Evolutionary conservation across 1,284 basidiomycete genomes (phyloP).

Genomic region (Blastosporella zonata): DNA sequence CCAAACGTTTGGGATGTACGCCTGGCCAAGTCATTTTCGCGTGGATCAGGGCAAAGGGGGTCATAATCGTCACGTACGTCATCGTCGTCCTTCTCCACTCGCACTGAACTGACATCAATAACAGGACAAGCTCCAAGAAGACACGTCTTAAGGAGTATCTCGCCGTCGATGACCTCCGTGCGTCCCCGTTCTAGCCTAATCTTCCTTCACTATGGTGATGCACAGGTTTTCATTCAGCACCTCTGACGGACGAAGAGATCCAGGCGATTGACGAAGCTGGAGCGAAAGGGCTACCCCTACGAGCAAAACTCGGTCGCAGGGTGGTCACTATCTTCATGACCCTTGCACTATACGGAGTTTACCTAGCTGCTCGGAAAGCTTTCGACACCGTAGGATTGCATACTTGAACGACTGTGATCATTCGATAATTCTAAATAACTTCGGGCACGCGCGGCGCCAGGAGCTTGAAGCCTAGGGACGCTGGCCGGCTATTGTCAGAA

Average conservation of each 20-base stretch:
- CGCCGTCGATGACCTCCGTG: conserved; percentile 57
- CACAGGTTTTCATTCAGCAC: conserved; percentile 23
- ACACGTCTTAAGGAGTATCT: conserved; percentile 67
- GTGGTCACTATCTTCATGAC: no score
- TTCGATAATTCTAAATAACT: no score
- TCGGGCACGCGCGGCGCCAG: no score
- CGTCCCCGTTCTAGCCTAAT: conserved; percentile 13
- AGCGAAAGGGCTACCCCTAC: neutral
- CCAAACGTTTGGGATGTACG: conserved; percentile 52
- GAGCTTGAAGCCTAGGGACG: no score
- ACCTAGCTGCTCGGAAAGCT: no score
- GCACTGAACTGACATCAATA: neutral
- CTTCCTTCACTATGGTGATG: neutral
- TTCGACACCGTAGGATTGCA: no score
- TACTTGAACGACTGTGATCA: no score
- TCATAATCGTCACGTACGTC: conserved; percentile 63
- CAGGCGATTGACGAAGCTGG: conserved; percentile 39
- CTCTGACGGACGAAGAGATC: conserved; percentile 47
- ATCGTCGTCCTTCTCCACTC: neutral
- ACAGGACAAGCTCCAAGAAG: conserved; percentile 25
- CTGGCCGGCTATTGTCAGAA: no score
- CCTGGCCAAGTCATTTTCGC: conserved; percentile 69
- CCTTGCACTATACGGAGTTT: no score
- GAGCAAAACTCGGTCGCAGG: no score
- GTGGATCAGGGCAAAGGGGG: conserved; percentile 67